phyloP scores from a whole-genome alignment of 352 stramenopile species.

The Pythium brassicae region DNA sequence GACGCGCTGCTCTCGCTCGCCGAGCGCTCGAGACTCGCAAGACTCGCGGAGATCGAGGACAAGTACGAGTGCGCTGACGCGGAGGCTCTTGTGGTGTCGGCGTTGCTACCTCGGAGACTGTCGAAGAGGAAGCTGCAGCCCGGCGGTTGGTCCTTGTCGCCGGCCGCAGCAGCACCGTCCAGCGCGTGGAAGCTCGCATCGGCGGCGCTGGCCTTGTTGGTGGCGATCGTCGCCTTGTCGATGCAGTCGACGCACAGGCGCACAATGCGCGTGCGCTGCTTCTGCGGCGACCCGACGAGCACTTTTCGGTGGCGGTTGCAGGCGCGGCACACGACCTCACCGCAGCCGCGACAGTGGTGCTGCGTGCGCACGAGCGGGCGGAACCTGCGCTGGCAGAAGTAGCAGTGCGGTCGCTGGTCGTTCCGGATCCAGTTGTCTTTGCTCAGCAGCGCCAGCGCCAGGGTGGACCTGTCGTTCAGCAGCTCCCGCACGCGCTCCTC shows the following conservation, averaged over 20 bases:
- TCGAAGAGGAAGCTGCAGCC: conserved; percentile 15
- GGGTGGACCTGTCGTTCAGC: conserved; percentile 49
- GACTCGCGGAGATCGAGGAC: background rate
- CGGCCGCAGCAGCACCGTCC: conserved; percentile 5
- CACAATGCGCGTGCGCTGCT: conserved; percentile 29
- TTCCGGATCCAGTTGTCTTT: conserved; percentile 77
- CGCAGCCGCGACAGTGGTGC: conserved; percentile 78
- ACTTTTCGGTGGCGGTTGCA: conserved; percentile 69
- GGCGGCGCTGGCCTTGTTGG: conserved; percentile 12
- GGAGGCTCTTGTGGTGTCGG: conserved; percentile 25
- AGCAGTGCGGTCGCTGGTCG: conserved; percentile 62
- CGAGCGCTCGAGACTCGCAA: conserved; percentile 27
- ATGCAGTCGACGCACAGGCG: conserved; percentile 80
- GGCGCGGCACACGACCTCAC: conserved; percentile 70
- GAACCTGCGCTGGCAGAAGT: conserved; percentile 78
- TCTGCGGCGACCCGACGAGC: conserved; percentile 17
- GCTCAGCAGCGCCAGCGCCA: conserved; percentile 43
- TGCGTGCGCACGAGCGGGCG: conserved; percentile 69
- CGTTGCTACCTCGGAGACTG: conserved; percentile 26
- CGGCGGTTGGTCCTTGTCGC: conserved; percentile 10
- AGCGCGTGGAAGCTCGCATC: conserved; percentile 6
- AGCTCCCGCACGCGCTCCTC: conserved; percentile 53
- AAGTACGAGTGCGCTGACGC: conserved; percentile 13
- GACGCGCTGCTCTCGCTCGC: conserved; percentile 17
- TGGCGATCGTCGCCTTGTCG: conserved; percentile 51